A percentile compares a stretch with the other conserved stretches of the same genome.
These are phyloP conservation scores for Trifolium pratense DNA, from an alignment of 306 rosid genomes.

Conservation along the genomic window DNA sequence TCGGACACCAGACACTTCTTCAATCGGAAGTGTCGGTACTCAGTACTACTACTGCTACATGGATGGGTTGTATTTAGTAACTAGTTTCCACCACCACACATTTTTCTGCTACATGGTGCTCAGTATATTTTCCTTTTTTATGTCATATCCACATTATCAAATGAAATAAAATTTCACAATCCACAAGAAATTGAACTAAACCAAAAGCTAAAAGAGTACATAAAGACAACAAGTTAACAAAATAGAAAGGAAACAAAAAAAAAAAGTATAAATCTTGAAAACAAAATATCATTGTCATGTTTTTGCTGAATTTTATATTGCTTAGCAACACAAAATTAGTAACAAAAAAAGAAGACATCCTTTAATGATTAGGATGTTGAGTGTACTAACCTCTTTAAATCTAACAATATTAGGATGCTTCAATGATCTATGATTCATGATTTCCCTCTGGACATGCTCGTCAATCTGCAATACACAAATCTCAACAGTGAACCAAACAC, in stretches of 20 bases:
- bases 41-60: too few relatives aligned
- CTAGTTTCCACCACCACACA: too few relatives aligned
- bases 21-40: neutral
- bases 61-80: too few relatives aligned
- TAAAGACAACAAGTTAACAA: neutral
- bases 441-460: slow-evolving; percentile 79
- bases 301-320: neutral
- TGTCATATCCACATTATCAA: neutral
- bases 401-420: slow-evolving; percentile 83
- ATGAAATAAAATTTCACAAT: neutral
- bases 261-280: neutral
- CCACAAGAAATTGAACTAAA: neutral
- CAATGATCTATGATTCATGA: slow-evolving; percentile 89
- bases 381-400: slow-evolving; percentile 69
- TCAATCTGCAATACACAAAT: slow-evolving; percentile 64
- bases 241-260: neutral
- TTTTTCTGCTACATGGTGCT: too few relatives aligned
- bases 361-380: slow-evolving; percentile 5
- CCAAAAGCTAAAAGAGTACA: neutral
- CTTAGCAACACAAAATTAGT: neutral
- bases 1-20: neutral
- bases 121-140: neutral
- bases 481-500: neutral
- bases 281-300: neutral
- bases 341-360: neutral